These are phyloP conservation scores for Rhynchospora tenuis DNA, from an alignment of 176 grass and related monocot species.

Conservation along the genomic window DNA sequence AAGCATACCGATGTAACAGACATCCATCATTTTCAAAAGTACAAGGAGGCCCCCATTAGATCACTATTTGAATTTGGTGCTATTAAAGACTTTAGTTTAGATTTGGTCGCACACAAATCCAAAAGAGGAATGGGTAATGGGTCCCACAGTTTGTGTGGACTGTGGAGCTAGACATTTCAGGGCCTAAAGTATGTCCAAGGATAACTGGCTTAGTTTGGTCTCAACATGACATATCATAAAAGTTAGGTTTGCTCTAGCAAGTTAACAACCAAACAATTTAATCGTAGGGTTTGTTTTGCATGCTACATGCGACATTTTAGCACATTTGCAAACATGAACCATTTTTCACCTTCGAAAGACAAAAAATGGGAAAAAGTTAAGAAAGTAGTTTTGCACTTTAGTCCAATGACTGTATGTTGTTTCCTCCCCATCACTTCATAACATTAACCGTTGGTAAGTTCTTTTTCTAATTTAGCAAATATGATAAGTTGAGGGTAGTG, in stretches of 20 bases:
- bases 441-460: no score
- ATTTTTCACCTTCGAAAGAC: not conserved
- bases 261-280: conserved; percentile 8
- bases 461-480: no score
- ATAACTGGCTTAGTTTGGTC: conserved; percentile 19
- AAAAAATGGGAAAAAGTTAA: not conserved
- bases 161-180: conserved; percentile 12
- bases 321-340: not conserved
- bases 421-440: no score
- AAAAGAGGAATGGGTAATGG: conserved; percentile 31
- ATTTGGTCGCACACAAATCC: conserved; percentile 25
- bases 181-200: conserved; percentile 25
- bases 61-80: conserved; percentile 17
- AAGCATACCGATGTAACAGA: conserved; percentile 28
- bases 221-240: conserved; percentile 21
- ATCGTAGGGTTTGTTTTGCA: not conserved
- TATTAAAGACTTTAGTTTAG: conserved; percentile 30
- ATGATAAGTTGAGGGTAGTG: not conserved
- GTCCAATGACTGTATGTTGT: not conserved
- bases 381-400: not conserved
- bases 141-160: conserved; percentile 13
- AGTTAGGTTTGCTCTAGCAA: conserved; percentile 24
- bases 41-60: conserved; percentile 22
- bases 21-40: conserved; percentile 34
- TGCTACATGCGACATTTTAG: not conserved